phyloP scores from a whole-genome alignment of 1,139 yeast genomes.

The Geotrichum klebahnii region DNA sequence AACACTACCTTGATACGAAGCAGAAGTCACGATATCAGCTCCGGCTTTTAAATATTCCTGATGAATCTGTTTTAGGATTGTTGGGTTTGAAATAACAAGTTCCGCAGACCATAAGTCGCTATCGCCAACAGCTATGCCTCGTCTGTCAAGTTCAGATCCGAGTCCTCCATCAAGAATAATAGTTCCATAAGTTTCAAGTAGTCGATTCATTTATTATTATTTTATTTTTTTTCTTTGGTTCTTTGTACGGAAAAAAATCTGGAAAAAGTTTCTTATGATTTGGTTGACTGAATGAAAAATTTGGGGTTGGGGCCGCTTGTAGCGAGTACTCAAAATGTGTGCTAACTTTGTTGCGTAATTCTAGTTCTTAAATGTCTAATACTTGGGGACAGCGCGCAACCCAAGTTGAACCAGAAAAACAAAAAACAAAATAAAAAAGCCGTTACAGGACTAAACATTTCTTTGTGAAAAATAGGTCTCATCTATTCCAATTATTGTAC shows the following conservation, averaged over 20 bases:
- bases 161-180: constrained; percentile 45
- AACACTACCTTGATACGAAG: constrained; percentile 55
- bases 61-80: constrained; percentile 50
- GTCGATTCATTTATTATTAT: not conserved
- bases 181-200: constrained; percentile 43
- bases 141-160: constrained; percentile 44
- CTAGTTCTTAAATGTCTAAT: not conserved
- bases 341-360: not conserved
- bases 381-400: too few species aligned
- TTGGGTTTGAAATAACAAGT: constrained; percentile 49
- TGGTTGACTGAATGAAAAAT: not conserved
- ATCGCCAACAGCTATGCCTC: constrained; percentile 40
- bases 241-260: too few species aligned
- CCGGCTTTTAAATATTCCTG: constrained; percentile 50
- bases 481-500: too few species aligned
- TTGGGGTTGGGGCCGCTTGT: not conserved
- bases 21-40: constrained; percentile 53
- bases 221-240: too few species aligned
- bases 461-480: too few species aligned
- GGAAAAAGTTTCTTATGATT: too few species aligned
- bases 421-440: too few species aligned
- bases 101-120: constrained; percentile 59
- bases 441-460: too few species aligned
- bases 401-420: too few species aligned
- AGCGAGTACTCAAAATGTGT: not conserved